Evolutionary conservation across 1,284 basidiomycete species (phyloP), one percentile per base, ranked within the genome.

Genomic region (Entoloma clypeatum): DNA sequence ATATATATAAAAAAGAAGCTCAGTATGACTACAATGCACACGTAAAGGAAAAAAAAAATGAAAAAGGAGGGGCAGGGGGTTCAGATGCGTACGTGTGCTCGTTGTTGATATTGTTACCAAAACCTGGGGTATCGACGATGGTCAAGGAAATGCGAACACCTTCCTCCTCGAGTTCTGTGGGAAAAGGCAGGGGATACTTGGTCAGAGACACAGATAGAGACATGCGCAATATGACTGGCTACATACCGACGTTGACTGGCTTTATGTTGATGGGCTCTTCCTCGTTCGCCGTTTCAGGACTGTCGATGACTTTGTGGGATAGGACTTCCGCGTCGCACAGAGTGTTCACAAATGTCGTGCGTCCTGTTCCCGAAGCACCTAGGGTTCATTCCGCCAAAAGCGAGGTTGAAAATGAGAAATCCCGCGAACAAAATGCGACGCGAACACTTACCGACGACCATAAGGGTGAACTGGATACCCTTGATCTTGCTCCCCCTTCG

Each of bases 71-170:
- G 31, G 28, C 11, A 39, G 2, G 10, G 31, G 19, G 18, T 29
- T 18, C 21, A n/a, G n/a, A n/a, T n/a, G 79, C 91, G 60, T 58
- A 94, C 91, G 88, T 81, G 64, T 86, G 86, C 68, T 95, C 92
- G 59, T 97, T 98, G 72, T 98, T 91, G 58, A 98, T 93, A 63
- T 89, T 92, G 69, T 97, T 92, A 21, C 95, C 95, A 55, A 98
- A 98, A 25, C 95, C 95, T 43, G 95, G 95, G 1, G 95, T 98
- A 65, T 99, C 95, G 36, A 98, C 93, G 47, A 99, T 86, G 27
- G 94, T 98, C 48, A 99, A 74, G 14, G 92, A 90, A 59, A 99
- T 94, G 48, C 94, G 86, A 46, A 96, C 84, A 14, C 93, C 93
- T 54, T 99, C 94, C 64, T 98, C 95, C 57, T 98, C 95, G 47